Evolutionary conservation across 176 grass and related monocot genomes (phyloP), one percentile per base, ranked within the genome.

Genomic region (Oryza brachyantha): DNA sequence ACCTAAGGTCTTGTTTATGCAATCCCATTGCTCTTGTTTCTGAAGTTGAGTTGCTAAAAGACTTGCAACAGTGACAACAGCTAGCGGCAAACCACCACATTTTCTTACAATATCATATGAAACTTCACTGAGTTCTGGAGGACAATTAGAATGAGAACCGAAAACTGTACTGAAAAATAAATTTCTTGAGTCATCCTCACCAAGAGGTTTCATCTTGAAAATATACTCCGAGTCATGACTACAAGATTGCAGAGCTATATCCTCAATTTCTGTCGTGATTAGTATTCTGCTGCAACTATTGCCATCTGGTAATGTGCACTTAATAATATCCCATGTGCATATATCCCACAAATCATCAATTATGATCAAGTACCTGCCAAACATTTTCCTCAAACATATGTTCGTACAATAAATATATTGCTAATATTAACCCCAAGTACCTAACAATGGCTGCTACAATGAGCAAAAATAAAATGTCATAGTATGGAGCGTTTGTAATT

Each of bases 211-310:
- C 82, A 84, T 69, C 1, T 46, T 22, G 16, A 71, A 22, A 78
- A 84, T 41, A 78, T 71, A 64, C 22, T 38, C 70, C 4, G 40
- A 38, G 16, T 78, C 57, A 64, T 78, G 62, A 37, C 58, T 65
- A 84, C 55, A 52, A 52, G 52, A 71, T 24, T 71, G 67, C 66
- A 84, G 40, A 50, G 82, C 82, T 70, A 84, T 6, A 71, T 84
- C 82, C 17, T 84, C 66, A 10, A 78, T 5, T 78, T 78, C 82
- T 63, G 82, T 78, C 6, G 82, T 84, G 37, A 17, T 64, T 5
- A 84, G 31, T 62, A 84, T 8, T 70, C 24, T 69, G 25, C 82
- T 40, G 41, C 16, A 16, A 12, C 19, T 13, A 31, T 39, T 64
- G 28, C 57, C 19, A 22, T 63, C 74, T 7, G 82, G 82, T 27